phyloP scores from a whole-genome alignment of 2,329 filamentous ascomycete genomes.

The Aureobasidium sp. region DNA sequence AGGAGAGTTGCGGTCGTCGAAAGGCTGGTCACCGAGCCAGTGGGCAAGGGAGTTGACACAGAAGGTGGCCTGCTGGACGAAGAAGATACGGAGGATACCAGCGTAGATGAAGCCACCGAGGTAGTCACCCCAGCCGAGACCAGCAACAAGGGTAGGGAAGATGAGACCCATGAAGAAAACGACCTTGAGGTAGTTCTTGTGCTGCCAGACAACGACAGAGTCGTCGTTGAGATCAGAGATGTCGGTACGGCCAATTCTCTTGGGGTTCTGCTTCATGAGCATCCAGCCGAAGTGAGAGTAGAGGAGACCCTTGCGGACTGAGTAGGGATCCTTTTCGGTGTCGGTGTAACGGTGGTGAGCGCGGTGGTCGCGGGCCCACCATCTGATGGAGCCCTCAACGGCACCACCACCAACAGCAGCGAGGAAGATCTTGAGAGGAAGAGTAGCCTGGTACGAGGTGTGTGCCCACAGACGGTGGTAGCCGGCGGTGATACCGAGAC shows the following conservation, averaged over 20 bases:
- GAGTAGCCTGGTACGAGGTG: conserved; percentile 68
- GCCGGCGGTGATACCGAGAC: conserved; percentile 39
- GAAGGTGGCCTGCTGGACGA: conserved; percentile 88
- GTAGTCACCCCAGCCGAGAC: conserved; percentile 75
- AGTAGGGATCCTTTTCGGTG: conserved; percentile 87
- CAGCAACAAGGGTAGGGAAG: conserved; percentile 67
- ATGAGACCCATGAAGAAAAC: conserved; percentile 69
- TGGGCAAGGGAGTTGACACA: conserved; percentile 87
- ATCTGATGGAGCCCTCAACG: conserved; percentile 77
- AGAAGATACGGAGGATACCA: conserved; percentile 78
- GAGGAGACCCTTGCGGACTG: conserved; percentile 76
- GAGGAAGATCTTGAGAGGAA: conserved; percentile 73
- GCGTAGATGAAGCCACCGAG: conserved; percentile 75
- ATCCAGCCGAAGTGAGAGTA: conserved; percentile 87
- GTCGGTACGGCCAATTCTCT: conserved; percentile 78
- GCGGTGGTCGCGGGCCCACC: conserved; percentile 82
- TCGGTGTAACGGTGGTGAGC: conserved; percentile 89
- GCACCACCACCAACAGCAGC: conserved; percentile 74
- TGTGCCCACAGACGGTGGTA: conserved; percentile 85
- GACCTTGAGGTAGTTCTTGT: conserved; percentile 75
- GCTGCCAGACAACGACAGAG: conserved; percentile 77
- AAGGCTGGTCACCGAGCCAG: conserved; percentile 87
- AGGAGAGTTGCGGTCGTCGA: conserved; percentile 86
- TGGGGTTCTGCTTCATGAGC: conserved; percentile 88
- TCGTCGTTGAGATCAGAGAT: conserved; percentile 85